Conservation (phyloP, 148 eudicot genomes). For the Fagopyrum tataricum region DNA sequence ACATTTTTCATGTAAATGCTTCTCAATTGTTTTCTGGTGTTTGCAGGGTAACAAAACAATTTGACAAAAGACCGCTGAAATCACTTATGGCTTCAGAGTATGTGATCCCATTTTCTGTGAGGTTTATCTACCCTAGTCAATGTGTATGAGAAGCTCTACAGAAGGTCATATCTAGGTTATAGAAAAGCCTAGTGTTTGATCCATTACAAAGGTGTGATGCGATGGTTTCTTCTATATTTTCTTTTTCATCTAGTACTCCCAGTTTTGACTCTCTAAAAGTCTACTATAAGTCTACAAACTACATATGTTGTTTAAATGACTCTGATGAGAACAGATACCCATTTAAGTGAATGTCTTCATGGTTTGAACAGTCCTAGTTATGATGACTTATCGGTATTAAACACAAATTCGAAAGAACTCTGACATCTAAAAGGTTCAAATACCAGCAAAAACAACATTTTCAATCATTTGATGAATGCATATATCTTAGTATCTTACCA, state of each 20-base stretch:
- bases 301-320: background rate
- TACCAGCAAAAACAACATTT: background rate
- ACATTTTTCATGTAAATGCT: background rate
- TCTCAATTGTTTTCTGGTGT: background rate
- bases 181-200: background rate
- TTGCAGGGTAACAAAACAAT: background rate
- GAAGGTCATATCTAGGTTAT: background rate
- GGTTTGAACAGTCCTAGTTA: background rate
- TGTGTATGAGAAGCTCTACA: background rate
- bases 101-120: background rate
- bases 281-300: background rate
- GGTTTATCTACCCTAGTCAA: background rate
- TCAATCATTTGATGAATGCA: slow-evolving; percentile 6
- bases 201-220: background rate
- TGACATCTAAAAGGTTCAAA: background rate
- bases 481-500: slow-evolving; percentile 58
- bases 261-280: background rate
- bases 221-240: background rate
- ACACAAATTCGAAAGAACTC: background rate
- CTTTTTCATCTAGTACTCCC: background rate
- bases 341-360: background rate
- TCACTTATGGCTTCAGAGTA: background rate
- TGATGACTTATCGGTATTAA: background rate
- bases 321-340: background rate
- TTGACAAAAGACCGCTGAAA: background rate